Base-by-base conservation (phyloP, 495 filamentous ascomycete genomes). In the Polyplosphaeria fusca region DNA sequence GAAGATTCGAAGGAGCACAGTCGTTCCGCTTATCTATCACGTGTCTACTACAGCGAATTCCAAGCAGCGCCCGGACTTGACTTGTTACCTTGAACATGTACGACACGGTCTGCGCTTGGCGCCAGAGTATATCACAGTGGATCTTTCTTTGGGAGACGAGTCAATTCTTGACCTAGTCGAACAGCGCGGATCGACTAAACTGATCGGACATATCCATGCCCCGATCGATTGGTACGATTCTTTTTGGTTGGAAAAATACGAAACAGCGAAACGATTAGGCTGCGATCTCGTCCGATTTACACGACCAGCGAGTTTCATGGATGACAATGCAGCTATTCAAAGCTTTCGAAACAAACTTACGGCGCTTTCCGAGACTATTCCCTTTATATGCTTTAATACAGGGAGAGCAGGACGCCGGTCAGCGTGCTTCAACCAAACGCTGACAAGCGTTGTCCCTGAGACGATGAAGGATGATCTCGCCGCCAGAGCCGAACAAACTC, bases 251-350 rank as follows among this genome's bases (percentile, higher is more conserved):
- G 48, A 47, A 22, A 40, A 43, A 0, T 73, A 68, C 37, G 58
- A 68, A 25, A 61, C 55, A 27, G 87, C 85, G 0, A 77, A 79
- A 50, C 70, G 67, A 11, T 70, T 91, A 3, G 86, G 86, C 0
- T 91, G 85, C 55, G 82, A 90, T 62, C 71, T 89, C 14, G 79
- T 88, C 14, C 81, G 85, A 2, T 77, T 91, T 52, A 81, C 82
- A 1, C 80, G 82, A 14, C 80, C 85, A 9, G 85, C 82, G 24
- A 73, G 76, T 0, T 74, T 74, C 11, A 73, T 82, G 43, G 79
- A 80, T 51, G 79, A 86, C 30, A 84, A 82, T 56, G 73, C 80
- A 5, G 70, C 73, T 3, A 76, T 87, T 1, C 68, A 79, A 20
- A 73, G 74, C 4, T 87, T 90, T 28, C 64, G 70, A 12, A 74